phyloP scores from a whole-genome alignment of 495 filamentous ascomycete species.

The Xylaria nigripes region DNA sequence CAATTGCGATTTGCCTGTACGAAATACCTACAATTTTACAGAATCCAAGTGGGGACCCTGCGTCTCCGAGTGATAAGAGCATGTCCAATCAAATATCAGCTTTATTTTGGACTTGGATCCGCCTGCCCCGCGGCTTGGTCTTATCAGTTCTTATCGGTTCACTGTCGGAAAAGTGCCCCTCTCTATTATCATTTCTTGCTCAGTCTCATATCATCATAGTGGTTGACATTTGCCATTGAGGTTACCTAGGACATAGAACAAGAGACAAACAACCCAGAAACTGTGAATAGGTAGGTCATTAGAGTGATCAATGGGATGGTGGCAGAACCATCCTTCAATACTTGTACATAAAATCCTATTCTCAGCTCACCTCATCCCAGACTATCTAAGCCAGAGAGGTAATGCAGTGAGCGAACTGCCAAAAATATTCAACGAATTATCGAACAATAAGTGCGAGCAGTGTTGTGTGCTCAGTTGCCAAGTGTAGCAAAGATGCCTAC shows the following conservation, averaged over 20 bases:
- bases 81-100: background rate
- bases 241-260: too few species aligned
- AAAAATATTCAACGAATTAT: background rate
- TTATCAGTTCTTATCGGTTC: slow-evolving; percentile 8
- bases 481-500: slow-evolving; percentile 53
- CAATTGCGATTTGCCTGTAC: background rate
- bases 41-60: slow-evolving; percentile 16
- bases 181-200: slow-evolving; percentile 6
- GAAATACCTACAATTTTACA: slow-evolving; percentile 25
- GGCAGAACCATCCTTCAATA: too few species aligned
- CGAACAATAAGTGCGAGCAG: background rate
- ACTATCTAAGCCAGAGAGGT: too few species aligned
- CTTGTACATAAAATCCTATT: too few species aligned
- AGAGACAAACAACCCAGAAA: too few species aligned
- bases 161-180: slow-evolving; percentile 18
- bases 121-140: slow-evolving; percentile 4
- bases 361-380: too few species aligned
- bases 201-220: too few species aligned
- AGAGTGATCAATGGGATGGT: too few species aligned
- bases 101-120: background rate
- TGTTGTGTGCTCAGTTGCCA: background rate
- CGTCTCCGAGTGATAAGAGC: slow-evolving; percentile 4
- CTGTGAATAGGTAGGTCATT: too few species aligned
- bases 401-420: too few species aligned
- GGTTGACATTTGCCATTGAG: too few species aligned